Evolutionary conservation across 2,329 filamentous ascomycete genomes (phyloP).

Genomic region (Diaporthe capsici): DNA sequence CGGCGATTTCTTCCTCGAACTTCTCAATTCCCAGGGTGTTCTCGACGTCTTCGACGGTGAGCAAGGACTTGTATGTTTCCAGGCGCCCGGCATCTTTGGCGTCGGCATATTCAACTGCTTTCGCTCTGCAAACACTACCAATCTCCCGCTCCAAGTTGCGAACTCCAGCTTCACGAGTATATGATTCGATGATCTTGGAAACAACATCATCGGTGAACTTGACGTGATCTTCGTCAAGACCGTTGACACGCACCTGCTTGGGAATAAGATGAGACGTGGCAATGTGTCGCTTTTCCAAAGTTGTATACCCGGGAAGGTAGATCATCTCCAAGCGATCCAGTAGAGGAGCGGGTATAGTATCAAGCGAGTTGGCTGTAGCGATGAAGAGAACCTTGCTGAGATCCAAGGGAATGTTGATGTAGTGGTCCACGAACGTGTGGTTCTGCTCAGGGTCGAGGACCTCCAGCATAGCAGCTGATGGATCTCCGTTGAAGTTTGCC

Average conservation of each 20-base stretch:
- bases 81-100: constrained; percentile 81
- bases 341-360: constrained; percentile 94
- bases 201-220: constrained; percentile 85
- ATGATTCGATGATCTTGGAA: constrained; percentile 94
- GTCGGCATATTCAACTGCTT: constrained; percentile 95
- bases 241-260: constrained; percentile 94
- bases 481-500: constrained; percentile 93
- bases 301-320: constrained; percentile 93
- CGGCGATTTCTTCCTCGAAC: constrained; percentile 95
- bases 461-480: constrained; percentile 97
- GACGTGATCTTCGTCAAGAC: constrained; percentile 82
- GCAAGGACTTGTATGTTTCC: constrained; percentile 78
- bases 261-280: constrained; percentile 93
- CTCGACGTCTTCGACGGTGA: constrained; percentile 87
- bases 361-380: constrained; percentile 93
- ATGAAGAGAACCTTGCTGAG: constrained; percentile 98
- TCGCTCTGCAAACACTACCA: constrained; percentile 92
- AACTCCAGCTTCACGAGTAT: constrained; percentile 96
- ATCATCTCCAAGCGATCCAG: constrained; percentile 99
- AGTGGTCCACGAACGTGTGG: constrained; percentile 94
- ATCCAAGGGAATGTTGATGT: constrained; percentile 95
- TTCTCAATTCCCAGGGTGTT: constrained; percentile 92
- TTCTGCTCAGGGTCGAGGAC: constrained; percentile 98
- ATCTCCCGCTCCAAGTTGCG: constrained; percentile 97
- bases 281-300: constrained; percentile 96